Evolutionary conservation across 495 filamentous ascomycete species (phyloP), one percentile per base, ranked within the genome.

Genomic region (Aspergillus haitiensis): DNA sequence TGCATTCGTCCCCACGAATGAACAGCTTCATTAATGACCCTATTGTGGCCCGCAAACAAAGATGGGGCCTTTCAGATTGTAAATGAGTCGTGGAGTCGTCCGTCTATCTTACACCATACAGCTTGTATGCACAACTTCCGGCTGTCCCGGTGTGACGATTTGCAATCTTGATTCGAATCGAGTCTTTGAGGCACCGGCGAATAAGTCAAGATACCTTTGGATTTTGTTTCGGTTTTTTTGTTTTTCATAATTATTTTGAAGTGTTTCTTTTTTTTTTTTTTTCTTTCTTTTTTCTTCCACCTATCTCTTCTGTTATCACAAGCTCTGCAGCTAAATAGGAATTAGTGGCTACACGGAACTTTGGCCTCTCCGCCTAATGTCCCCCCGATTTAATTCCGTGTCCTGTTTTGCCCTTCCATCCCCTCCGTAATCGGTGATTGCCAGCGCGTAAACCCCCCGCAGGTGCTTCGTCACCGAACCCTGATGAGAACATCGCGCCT

Each of bases 401-500:
- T 42, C 64, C 70, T 61, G 56, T 60, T 56, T 56, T 50, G 61
- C 72, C 63, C 60, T 70, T 68, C 57, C 59, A 65, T 27, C 64
- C 63, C 37, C 62, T 64, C 61, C 64, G 62, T 56, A 64, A 53
- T 61, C 65, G 70, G 58, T 56, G 59, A 51, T 55, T 55, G 50
- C 60, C 51, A 64, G 59, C 52, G 51, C 61, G 67, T 58, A 66
- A 46, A 49, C 64, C 53, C 42, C 61, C 50, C 46, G 66, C 64
- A 55, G 65, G 63, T 16, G 52, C 55, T 11, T 77, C 76, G 18
- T 78, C 77, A 13, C 69, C 70, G 59, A 74, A 69, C 16, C 67
- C 67, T 35, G 65, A 45, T 52, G 64, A 62, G 62, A 75, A 76
- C 44, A 71, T 59, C 32, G 60, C 21, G 13, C 67, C 66, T 48